Base-by-base conservation (phyloP, 2,329 filamentous ascomycete species). In the Phyllosticta paracitricarpa region DNA sequence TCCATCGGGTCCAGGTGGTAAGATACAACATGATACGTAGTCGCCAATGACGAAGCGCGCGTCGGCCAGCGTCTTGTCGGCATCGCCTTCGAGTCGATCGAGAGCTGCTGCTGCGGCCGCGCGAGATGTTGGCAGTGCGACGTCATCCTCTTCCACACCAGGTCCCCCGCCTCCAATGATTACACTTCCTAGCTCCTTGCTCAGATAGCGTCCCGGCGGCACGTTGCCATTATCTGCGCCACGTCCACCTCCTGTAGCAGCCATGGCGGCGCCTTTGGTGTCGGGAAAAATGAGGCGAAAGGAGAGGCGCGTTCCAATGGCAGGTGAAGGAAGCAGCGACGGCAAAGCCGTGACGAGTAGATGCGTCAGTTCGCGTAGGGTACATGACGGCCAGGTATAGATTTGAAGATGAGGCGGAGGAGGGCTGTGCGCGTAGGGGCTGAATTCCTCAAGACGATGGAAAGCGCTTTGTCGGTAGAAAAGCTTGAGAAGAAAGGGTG, bases 261-360 rank as follows among this genome's bases (percentile, higher is more conserved):
- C 40, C 60, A 75, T 69, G 24, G 54, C 54, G 63, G 79, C 72
- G 54, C 73, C 74, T 58, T 79, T 75, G 25, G 88, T 84, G 73
- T 96, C 91, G 1, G 89, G 88, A 71, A 89, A 96, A 59, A 97
- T 84, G 19, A 96, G 83, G 56, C 92, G 88, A 76, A 94, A 97
- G 63, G 85, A 86, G n/a, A 97, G 81, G 59, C 93, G 85, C 8
- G 91, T 93, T 63, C 93, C 92, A 51, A 91, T 82, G 6, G 87
- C 83, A 0, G 89, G 89, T 48, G 81, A 78, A 0, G 91, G 90
- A 2, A 96, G 82, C 22, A 91, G 77, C 2, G 79, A 76, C 0
- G 89, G 88, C 1, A 89, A 79, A 1, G 87, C 82, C 57, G 84
- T 83, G 28, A 85, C 84, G 61, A 97, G 82, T 59, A 93, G 86